These are phyloP conservation scores for Adansonia rubrostipa DNA, from an alignment of 441 rosid species.

Conservation along the genomic window DNA sequence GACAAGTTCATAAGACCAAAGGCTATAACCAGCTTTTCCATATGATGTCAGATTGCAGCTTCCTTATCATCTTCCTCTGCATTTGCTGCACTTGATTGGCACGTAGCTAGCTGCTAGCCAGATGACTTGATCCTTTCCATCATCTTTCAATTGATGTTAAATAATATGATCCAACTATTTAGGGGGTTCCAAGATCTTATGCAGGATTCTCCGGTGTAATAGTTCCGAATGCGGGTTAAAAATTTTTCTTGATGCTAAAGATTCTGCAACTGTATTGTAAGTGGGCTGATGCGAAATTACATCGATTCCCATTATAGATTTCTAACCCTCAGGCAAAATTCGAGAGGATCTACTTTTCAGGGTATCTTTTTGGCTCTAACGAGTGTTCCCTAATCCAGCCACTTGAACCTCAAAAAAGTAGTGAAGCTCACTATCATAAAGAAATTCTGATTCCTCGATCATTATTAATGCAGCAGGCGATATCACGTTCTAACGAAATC, in stretches of 20 bases:
- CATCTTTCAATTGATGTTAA: background rate
- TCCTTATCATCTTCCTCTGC: background rate
- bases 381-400: background rate
- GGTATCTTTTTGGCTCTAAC: background rate
- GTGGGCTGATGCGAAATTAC: background rate
- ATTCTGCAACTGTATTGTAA: constrained; percentile 4
- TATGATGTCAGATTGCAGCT: background rate
- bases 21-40: background rate
- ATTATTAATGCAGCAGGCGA: background rate
- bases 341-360: background rate
- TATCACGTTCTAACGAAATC: background rate
- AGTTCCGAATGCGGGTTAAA: background rate
- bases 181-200: background rate
- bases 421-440: constrained; percentile 8
- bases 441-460: constrained; percentile 9
- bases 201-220: background rate
- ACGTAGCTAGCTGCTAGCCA: background rate
- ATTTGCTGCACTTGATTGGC: background rate
- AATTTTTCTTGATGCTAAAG: background rate
- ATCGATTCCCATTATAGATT: constrained; percentile 3
- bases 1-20: background rate
- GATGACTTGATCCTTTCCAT: background rate
- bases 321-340: background rate
- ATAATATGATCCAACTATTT: background rate
- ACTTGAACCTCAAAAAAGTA: background rate